These are phyloP conservation scores for Plenodomus tracheiphilus DNA, from an alignment of 2,329 filamentous ascomycete species.

Conservation along the genomic window DNA sequence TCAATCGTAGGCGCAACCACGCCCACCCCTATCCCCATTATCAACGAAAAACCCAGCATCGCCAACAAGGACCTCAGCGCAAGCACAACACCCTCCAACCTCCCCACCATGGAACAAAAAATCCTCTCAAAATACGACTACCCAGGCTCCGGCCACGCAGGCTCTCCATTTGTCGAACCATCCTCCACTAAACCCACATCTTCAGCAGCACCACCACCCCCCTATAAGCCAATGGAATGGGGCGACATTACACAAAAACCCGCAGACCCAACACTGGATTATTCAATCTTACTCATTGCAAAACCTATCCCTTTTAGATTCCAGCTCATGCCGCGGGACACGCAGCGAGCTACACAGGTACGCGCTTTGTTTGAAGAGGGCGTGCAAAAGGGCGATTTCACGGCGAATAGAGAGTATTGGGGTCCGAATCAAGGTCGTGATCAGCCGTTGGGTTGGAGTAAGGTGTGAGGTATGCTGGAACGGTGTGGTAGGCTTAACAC, in stretches of 20 bases:
- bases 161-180: neutral
- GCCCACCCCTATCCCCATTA: constrained; percentile 18
- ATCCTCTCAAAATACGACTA: constrained; percentile 33
- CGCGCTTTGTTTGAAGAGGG: constrained; percentile 42
- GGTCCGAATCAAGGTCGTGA: constrained; percentile 37
- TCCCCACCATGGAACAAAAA: constrained; percentile 26
- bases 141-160: constrained; percentile 21
- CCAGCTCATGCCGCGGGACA: constrained; percentile 41
- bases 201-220: constrained; percentile 5
- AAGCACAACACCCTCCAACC: no score
- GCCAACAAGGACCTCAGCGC: constrained; percentile 43
- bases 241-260: constrained; percentile 25
- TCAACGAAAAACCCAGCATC: constrained; percentile 41
- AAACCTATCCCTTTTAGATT: constrained; percentile 53
- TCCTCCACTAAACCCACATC: neutral
- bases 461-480: constrained; percentile 27
- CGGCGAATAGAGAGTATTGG: constrained; percentile 45
- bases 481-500: neutral
- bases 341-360: constrained; percentile 35
- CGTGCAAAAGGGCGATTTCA: constrained; percentile 45
- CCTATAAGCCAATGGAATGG: constrained; percentile 29
- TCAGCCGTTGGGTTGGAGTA: constrained; percentile 41
- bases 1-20: constrained; percentile 5
- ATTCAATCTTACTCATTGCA: constrained; percentile 50
- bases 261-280: constrained; percentile 50